phyloP scores from a whole-genome alignment of 2,329 filamentous ascomycete species.

The Pseudocercospora fijiensis region DNA sequence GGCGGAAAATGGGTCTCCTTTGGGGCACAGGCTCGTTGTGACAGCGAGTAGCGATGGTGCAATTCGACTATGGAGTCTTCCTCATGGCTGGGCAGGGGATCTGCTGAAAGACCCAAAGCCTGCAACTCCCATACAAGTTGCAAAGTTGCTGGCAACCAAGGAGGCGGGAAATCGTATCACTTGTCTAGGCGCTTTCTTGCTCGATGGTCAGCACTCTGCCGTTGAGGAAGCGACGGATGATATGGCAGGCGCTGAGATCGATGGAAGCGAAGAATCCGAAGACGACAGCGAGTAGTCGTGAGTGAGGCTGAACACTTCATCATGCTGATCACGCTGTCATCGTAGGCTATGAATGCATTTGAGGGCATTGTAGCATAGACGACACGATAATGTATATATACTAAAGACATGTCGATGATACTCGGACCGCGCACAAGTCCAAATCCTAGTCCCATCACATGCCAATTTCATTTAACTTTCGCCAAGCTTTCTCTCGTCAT shows the following conservation, averaged over 20 bases:
- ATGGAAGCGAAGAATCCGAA: slow-evolving; percentile 12
- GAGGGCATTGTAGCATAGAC: neutral
- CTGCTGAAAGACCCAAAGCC: neutral
- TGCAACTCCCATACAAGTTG: slow-evolving; percentile 50
- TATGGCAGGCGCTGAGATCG: slow-evolving; percentile 18
- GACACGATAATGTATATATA: neutral
- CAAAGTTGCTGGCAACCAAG: slow-evolving; percentile 70
- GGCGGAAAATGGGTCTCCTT: slow-evolving; percentile 39
- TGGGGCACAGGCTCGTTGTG: slow-evolving; percentile 65
- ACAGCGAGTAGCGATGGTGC: slow-evolving; percentile 83
- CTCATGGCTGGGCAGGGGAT: slow-evolving; percentile 1
- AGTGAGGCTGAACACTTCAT: too few species aligned
- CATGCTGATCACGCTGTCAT: neutral
- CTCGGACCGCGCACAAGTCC: neutral
- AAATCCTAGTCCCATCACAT: slow-evolving; percentile 3
- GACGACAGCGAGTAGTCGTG: slow-evolving; percentile 18
- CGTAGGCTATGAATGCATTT: too few species aligned
- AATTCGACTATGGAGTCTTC: slow-evolving; percentile 69
- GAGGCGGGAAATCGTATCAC: slow-evolving; percentile 88
- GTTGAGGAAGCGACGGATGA: slow-evolving; percentile 20
- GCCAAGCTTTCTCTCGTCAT: slow-evolving; percentile 6
- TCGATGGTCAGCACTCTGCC: slow-evolving; percentile 49
- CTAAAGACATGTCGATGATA: neutral
- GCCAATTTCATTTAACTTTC: neutral
- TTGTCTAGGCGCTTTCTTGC: slow-evolving; percentile 80